Evolutionary conservation across 192 early-diverging fungal genomes (phyloP).

Genomic region (Anaeromyces robustus): DNA sequence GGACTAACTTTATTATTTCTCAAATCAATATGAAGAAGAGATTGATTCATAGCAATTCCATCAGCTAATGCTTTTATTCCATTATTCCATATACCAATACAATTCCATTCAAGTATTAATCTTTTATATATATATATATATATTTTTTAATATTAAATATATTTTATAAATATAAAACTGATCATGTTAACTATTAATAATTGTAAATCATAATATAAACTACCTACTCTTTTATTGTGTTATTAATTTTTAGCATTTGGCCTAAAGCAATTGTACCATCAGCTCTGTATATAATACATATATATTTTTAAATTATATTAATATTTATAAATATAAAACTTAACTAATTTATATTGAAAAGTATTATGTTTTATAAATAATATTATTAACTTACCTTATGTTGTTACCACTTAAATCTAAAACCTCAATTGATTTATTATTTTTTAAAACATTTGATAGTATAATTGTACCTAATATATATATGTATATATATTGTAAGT

Average conservation of each 20-base stretch:
- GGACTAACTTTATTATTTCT: slow-evolving; percentile 43
- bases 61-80: slow-evolving; percentile 30
- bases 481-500: neutral
- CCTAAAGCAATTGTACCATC: slow-evolving; percentile 38
- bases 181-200: too few species aligned
- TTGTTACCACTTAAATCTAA: slow-evolving; percentile 37
- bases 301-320: too few species aligned
- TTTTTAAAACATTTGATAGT: slow-evolving; percentile 29
- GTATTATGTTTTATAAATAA: too few species aligned
- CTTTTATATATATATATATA: slow-evolving; percentile 1
- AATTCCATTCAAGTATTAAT: slow-evolving; percentile 41
- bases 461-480: slow-evolving; percentile 21
- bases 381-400: slow-evolving; percentile 7
- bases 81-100: slow-evolving; percentile 41
- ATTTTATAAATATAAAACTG: too few species aligned
- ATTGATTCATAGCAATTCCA: slow-evolving; percentile 30
- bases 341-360: too few species aligned
- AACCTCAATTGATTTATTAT: slow-evolving; percentile 18
- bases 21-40: slow-evolving; percentile 25
- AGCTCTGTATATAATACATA: slow-evolving; percentile 2
- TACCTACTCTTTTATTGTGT: slow-evolving; percentile 13
- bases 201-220: neutral
- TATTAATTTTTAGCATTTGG: slow-evolving; percentile 39
- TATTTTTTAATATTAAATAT: neutral
- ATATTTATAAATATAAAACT: too few species aligned